Base-by-base conservation (phyloP, 2,329 filamentous ascomycete species). In the Cladosporium sp. region DNA sequence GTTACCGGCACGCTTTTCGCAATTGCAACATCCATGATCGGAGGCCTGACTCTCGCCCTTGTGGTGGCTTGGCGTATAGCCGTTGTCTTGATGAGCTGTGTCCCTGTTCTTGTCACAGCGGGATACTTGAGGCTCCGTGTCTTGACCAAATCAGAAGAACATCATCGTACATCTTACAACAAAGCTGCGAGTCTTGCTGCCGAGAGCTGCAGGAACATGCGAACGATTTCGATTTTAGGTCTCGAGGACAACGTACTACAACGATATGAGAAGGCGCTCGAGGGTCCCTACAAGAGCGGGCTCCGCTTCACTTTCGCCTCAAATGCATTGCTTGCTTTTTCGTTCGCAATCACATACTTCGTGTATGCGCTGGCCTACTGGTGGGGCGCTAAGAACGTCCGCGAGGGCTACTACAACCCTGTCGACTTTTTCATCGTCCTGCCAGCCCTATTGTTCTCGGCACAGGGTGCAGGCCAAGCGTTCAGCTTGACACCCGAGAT, bases 151-250 rank as follows among this genome's bases (percentile, higher is more conserved):
- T 82, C 84, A 44, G 81, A 87, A 56, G 76, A 79, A 52, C 77
- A 79, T 11, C 82, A 86, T 58, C 79, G 83, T 38, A 78, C 77
- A 19, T 83, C 85, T 2, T 88, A 85, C 59, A 76, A 79, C 6
- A 76, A 77, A 41, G 82, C 85, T 2, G 79, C 84, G 13, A 76
- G 78, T 4, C 77, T 87, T 48, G 83, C 83, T 1, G 81, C 83
- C 5, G 85, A 89, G 59, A 83, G 84, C 1, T 82, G 85, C 46
- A 77, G 80, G 49, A 80, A 79, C 1, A 83, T 85, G 66, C 81
- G 83, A 59, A 87, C 85, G 28, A 77, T 76, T 11, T 69, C 72
- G 3, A 67, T 71, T 1, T 68, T 75, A 9, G 70, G 72, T 6
- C 62, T 72, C 6, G 72, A 75, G 54, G 58, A 64, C 6, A 64